Conservation (phyloP, 176 grass and related monocot species). For the Tuctoria greenei region DNA sequence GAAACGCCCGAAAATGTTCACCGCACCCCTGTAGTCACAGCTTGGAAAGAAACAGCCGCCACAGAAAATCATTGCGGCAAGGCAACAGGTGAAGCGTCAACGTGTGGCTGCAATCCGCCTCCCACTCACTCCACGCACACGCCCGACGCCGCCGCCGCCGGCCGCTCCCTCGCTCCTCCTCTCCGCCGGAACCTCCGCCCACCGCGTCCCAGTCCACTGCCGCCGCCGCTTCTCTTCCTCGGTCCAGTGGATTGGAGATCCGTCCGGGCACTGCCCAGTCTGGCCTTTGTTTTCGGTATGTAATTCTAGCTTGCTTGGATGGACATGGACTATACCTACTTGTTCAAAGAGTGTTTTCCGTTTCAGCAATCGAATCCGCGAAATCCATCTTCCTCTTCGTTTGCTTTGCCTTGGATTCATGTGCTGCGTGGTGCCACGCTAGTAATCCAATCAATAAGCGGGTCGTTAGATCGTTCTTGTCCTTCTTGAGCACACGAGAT, state of each 20-base stretch:
- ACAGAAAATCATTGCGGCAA: constrained; percentile 9
- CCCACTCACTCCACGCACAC: constrained; percentile 25
- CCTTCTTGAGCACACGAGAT: constrained; percentile 7
- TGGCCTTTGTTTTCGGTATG: constrained; percentile 3
- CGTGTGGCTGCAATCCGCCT: constrained; percentile 34
- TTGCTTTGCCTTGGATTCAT: background rate
- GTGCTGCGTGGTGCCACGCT: background rate
- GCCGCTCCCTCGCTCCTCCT: background rate
- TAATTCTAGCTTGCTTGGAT: constrained; percentile 17
- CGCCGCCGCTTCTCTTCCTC: background rate
- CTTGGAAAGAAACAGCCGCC: too few species aligned
- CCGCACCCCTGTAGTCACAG: too few species aligned
- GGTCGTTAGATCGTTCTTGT: background rate
- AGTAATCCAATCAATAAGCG: background rate
- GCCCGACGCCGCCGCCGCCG: constrained; percentile 5
- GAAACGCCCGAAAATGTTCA: background rate
- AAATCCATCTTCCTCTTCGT: background rate
- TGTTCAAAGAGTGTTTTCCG: background rate
- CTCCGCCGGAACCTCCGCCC: background rate
- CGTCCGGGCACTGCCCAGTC: background rate
- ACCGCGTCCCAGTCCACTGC: background rate
- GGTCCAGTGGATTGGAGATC: background rate
- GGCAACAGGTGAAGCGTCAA: constrained; percentile 35
- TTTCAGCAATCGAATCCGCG: background rate
- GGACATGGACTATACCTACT: constrained; percentile 20